Base-by-base conservation (phyloP, 306 rosid species). In the Bauhinia variegata region DNA sequence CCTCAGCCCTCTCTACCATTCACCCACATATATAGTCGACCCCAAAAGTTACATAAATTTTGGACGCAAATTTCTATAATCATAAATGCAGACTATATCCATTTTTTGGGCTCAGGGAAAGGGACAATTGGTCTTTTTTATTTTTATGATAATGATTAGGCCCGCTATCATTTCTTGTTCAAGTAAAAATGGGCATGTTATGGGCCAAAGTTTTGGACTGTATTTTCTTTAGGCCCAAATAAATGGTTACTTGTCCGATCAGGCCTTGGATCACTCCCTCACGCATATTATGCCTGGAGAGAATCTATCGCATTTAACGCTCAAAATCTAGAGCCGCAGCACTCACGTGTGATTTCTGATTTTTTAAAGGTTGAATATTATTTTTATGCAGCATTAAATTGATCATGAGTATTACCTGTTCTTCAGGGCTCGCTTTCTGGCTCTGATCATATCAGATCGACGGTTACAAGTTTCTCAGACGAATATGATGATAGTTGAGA, bases 271-370 rank as follows among this genome's bases (percentile, higher is more conserved):
- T n/a, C n/a, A n/a, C n/a, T n/a, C n/a, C n/a, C n/a, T n/a, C n/a
- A n/a, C n/a, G n/a, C n/a, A n/a, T n/a, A n/a, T n/a, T n/a, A n/a
- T n/a, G n/a, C n/a, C n/a, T 2, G 28, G 2, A 23, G 28, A 23
- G 28, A 23, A 23, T 23, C 5, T 36, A 8, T 36, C 8, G 41
- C 5, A 36, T 36, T 36, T 36, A 36, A 36, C 4, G 41, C 41
- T 23, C 28, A 23, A 23, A 23, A 23, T 63, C 28, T 6, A 48
- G 70, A 30, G 81, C 69, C 70, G 53, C 8, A 66, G 53, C 8
- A 66, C 28, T 71, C 88, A 61, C 74, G 85, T 59, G 76, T 43
- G 69, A 65, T 46, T 15, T 49, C 44, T 38, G 57, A 60, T 15
- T 67, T 66, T 47, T 53, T 34, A 43, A 56, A 69, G 70, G 75